phyloP scores from a whole-genome alignment of 2,329 filamentous ascomycete genomes.

The Nakataea oryzae region DNA sequence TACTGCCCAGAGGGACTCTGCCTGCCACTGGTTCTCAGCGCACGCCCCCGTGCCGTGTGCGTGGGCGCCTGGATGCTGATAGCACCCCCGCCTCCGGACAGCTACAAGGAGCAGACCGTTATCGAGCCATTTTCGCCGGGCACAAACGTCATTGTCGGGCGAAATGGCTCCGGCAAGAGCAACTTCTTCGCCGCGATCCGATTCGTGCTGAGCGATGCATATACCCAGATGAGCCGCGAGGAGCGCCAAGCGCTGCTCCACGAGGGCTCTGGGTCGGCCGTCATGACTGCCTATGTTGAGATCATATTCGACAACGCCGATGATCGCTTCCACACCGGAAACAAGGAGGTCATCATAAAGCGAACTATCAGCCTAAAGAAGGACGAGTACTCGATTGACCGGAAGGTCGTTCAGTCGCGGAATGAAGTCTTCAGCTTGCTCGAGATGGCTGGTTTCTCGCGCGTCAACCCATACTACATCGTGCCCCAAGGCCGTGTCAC shows the following conservation, averaged over 20 bases:
- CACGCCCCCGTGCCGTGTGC: conserved; percentile 7
- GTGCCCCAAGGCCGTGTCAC: conserved; percentile 96
- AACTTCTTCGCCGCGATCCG: conserved; percentile 99
- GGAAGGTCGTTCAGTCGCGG: conserved; percentile 83
- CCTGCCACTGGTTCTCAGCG: neutral
- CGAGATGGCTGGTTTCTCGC: conserved; percentile 91
- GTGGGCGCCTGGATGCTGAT: conserved; percentile 11
- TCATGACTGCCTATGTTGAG: conserved; percentile 99
- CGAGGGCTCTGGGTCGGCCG: conserved; percentile 92
- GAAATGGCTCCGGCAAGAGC: conserved; percentile 98
- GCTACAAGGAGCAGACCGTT: conserved; percentile 98
- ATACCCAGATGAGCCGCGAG: conserved; percentile 90
- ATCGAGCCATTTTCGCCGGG: conserved; percentile 97
- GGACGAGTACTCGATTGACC: conserved; percentile 95
- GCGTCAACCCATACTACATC: conserved; percentile 98
- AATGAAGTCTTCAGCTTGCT: conserved; percentile 90
- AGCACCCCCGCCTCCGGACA: conserved; percentile 23
- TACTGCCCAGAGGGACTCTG: conserved; percentile 2
- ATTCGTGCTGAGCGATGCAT: conserved; percentile 95
- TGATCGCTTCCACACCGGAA: conserved; percentile 87
- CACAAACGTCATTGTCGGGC: conserved; percentile 96
- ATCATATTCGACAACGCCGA: conserved; percentile 98
- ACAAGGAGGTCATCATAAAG: conserved; percentile 80
- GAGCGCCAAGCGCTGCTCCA: conserved; percentile 94
- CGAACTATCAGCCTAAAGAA: conserved; percentile 96